Base-by-base conservation (phyloP, 2,329 filamentous ascomycete genomes). In the Teratosphaeria destructans region DNA sequence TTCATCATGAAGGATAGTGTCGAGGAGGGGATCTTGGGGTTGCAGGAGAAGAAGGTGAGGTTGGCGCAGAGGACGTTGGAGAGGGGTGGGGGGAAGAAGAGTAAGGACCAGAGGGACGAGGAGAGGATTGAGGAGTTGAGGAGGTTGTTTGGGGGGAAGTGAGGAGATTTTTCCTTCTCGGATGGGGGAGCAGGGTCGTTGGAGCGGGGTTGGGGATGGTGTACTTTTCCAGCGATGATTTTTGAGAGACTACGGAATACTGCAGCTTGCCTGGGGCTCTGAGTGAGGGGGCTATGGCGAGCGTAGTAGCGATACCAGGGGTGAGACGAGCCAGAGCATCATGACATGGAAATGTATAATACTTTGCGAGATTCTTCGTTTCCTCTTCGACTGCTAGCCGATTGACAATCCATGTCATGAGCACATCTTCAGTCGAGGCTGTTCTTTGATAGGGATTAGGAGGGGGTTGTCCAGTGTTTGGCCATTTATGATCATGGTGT, bases 41-140 rank as follows among this genome's bases (percentile, higher is more conserved):
- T 99, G 63, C 93, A 96, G 73, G 85, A 89, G 60, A 95, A 94
- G 82, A 99, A 99, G 81, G 89, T 88, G 76, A 87, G 90, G 73
- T 77, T 99, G 57, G 94, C 94, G 0, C 90, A 89, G 70, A 78
- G 97, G 65, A 93, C 89, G 70, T 86, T 95, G 86, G 88, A 72
- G 54, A 70, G 66, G 59, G 74, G 75, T 74, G 70, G 66, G 58
- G 74, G 75, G 74, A 86, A 77, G 76, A 37, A 27, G 55, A 61
- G 80, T 59, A 84, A 83, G 72, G 75, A 76, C 5, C 84, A 89
- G 70, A 79, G 82, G 53, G 84, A 85, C 6, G 84, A 84, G 75
- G 81, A 86, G 76, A 83, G 79, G 59, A 75, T 87, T 70, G 79
- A 83, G 67, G 82, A 86, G 67, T 74, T 87, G 66, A 77, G 80